Evolutionary conservation across 768 basidiomycete species (phyloP), one percentile per base, ranked within the genome.

Genomic region (Boletus tomentosulus): DNA sequence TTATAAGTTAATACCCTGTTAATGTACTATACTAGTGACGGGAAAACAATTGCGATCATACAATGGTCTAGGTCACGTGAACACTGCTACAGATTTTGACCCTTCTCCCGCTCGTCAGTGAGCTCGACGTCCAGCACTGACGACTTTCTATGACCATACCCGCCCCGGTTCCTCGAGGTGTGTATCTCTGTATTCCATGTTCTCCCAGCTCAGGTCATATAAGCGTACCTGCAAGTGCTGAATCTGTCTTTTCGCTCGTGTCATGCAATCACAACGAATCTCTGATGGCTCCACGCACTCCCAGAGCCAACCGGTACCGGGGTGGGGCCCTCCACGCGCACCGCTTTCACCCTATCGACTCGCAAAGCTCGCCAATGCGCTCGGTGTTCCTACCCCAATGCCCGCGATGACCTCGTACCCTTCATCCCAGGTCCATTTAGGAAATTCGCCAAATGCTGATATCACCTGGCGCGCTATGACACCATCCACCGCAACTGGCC

Each of bases 341-440:
- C 91, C 90, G 4, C 73, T 92, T 8, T 70, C 89, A 3, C 89
- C 91, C 5, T 79, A 87, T 60, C 78, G 87, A 12, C 82, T 92
- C 10, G 91, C 88, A 34, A 89, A 86, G 60, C 76, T 93, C 24
- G 91, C 89, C 15, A 92, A 92, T 64, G 90, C 91, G 3, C 83
- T 93, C 42, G 91, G 91, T 44, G 83, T 93, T 35, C 77, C 87
- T 3, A 85, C 84, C 0, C 90, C 90, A 0, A 66, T 87, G 48
- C 89, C 89, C 6, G 76, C 78, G 28, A 71, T 75, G 48, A 71
- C 63, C 47, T 43, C 52, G 44, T 57, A 59, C 41, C 10, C 55
- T 43, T 50, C 53, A 38, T 35, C 62, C 3, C 49, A 51, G 2
- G 8, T 54, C 33, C 57, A 46, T 57, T 47, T 54, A 46, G 60